These are phyloP conservation scores for Spirogloea muscicola DNA, from an alignment of 139 green algal species.

Conservation along the genomic window DNA sequence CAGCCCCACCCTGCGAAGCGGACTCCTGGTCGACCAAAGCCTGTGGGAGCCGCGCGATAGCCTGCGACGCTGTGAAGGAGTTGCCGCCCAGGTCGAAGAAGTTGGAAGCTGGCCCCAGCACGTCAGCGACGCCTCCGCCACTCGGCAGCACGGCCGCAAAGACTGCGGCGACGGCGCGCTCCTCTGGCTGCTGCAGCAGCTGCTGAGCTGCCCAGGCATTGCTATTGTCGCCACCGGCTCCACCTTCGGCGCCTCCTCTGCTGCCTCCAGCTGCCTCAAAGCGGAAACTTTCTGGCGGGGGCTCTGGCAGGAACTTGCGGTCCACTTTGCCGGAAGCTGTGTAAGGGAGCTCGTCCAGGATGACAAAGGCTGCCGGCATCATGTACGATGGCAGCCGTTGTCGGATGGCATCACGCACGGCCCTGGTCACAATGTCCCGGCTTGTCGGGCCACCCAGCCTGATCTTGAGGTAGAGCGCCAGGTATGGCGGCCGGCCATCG, in stretches of 20 bases:
- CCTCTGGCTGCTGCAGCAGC: slow-evolving; percentile 2
- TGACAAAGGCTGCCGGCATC: slow-evolving; percentile 12
- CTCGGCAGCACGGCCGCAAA: slow-evolving; percentile 9
- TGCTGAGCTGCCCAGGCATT: background rate
- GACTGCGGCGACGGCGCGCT: slow-evolving; percentile 15
- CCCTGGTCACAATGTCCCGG: no score
- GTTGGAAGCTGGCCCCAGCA: no score
- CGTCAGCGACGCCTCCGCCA: background rate
- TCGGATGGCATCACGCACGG: no score
- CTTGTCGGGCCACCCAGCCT: background rate
- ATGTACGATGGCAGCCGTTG: slow-evolving; percentile 16
- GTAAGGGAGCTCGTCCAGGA: slow-evolving; percentile 15
- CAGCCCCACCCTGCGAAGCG: background rate
- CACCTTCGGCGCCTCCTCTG: background rate
- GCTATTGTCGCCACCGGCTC: background rate
- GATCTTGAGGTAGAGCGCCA: background rate
- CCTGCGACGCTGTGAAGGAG: slow-evolving; percentile 17
- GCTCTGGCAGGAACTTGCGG: slow-evolving; percentile 11
- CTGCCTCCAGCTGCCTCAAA: no score
- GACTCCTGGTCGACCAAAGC: background rate
- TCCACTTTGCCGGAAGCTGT: slow-evolving; percentile 29
- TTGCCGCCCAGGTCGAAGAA: slow-evolving; percentile 29
- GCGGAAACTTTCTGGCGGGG: slow-evolving; percentile 5
- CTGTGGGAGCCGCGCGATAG: background rate
- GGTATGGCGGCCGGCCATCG: background rate